These are phyloP conservation scores for Aspergillus hiratsukae DNA, from an alignment of 2,329 filamentous ascomycete species.

Conservation along the genomic window DNA sequence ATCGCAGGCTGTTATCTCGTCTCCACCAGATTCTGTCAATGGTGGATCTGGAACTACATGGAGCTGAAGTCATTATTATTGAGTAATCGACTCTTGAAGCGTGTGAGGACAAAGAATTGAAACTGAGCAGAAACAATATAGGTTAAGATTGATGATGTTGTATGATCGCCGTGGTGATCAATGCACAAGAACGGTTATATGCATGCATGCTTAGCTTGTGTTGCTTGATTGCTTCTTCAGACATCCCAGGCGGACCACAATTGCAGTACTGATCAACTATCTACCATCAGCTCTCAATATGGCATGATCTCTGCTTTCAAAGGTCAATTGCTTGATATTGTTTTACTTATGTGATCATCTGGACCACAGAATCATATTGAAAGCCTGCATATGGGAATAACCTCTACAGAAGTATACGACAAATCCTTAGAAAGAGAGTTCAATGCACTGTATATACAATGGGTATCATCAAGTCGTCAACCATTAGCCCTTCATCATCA, in stretches of 20 bases:
- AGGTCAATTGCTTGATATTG: background rate
- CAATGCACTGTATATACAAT: background rate
- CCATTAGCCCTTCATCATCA: background rate
- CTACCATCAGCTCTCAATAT: background rate
- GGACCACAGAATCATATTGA: background rate
- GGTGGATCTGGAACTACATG: background rate
- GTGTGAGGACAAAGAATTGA: background rate
- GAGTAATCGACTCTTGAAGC: background rate
- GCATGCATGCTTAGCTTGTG: background rate
- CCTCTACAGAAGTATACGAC: background rate
- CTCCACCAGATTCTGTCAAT: background rate
- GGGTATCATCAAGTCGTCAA: conserved; percentile 17
- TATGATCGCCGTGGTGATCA: background rate
- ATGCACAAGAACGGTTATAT: background rate
- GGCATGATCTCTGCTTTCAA: background rate
- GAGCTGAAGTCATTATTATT: background rate
- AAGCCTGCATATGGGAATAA: background rate
- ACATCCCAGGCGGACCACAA: too few species aligned
- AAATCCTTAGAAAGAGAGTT: background rate
- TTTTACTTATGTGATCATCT: background rate
- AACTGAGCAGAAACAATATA: background rate
- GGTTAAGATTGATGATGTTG: background rate
- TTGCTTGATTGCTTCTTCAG: too few species aligned
- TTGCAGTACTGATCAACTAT: background rate
- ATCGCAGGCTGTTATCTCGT: background rate